phyloP scores from a whole-genome alignment of 768 basidiomycete genomes.

The Pilatotrama ljubarskyi region DNA sequence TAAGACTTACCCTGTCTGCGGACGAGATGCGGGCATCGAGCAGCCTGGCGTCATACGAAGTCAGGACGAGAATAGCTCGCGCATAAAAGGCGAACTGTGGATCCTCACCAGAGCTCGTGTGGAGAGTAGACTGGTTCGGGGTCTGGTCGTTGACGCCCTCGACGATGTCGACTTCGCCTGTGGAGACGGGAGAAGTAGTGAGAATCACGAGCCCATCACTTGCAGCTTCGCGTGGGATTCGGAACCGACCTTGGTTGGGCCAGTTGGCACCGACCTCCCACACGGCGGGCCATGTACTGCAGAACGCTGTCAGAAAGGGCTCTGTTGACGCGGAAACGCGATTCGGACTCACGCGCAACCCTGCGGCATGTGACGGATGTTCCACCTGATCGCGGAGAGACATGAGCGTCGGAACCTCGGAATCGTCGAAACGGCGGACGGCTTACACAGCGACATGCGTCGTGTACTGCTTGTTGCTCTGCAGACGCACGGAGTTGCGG shows the following conservation, averaged over 20 bases:
- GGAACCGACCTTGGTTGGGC: slow-evolving; percentile 42
- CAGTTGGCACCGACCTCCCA: slow-evolving; percentile 52
- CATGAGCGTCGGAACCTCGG: slow-evolving; percentile 7
- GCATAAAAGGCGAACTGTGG: slow-evolving; percentile 51
- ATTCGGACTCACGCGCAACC: slow-evolving; percentile 48
- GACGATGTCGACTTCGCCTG: slow-evolving; percentile 56
- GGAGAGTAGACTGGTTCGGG: slow-evolving; percentile 54
- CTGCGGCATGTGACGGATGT: slow-evolving; percentile 57
- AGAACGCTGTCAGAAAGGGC: slow-evolving; percentile 4
- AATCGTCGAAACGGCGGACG: background rate
- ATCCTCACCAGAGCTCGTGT: slow-evolving; percentile 53
- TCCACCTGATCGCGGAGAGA: slow-evolving; percentile 38
- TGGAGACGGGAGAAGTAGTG: slow-evolving; percentile 41
- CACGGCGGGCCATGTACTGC: slow-evolving; percentile 50
- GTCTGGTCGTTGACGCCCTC: slow-evolving; percentile 59
- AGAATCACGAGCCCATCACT: background rate
- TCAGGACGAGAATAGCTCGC: slow-evolving; percentile 42
- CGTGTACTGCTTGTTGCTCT: slow-evolving; percentile 51
- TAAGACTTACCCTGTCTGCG: slow-evolving; percentile 44
- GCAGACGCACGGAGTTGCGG: slow-evolving; percentile 57
- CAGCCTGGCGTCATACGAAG: slow-evolving; percentile 36
- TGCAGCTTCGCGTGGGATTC: slow-evolving; percentile 11
- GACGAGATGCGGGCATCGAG: slow-evolving; percentile 49
- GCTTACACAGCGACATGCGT: slow-evolving; percentile 56
- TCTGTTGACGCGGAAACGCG: background rate